phyloP scores from a whole-genome alignment of 345 rosid genomes.

The Punica granatum region DNA sequence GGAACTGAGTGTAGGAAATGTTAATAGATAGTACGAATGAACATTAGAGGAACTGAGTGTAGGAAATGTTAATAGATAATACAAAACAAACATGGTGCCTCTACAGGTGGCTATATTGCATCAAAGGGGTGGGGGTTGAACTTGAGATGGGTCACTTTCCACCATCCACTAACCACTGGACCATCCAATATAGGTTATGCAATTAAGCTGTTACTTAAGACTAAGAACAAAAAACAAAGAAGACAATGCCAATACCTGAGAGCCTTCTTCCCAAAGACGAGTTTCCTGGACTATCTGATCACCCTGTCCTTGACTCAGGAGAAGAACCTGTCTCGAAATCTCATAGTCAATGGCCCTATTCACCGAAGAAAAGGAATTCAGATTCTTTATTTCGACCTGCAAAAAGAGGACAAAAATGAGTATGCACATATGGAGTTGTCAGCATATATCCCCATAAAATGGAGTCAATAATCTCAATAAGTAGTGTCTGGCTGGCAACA shows the following conservation, averaged over 20 bases:
- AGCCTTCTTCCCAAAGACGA: slow-evolving; percentile 95
- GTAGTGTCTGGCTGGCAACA: too few species aligned
- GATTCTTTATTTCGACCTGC: slow-evolving; percentile 92
- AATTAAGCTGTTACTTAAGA: slow-evolving; percentile 5
- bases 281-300: slow-evolving; percentile 83
- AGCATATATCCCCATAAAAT: background rate
- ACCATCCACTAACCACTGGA: background rate
- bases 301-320: slow-evolving; percentile 55
- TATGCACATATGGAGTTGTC: background rate
- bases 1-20: slow-evolving; percentile 9
- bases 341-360: slow-evolving; percentile 89
- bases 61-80: slow-evolving; percentile 4
- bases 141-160: background rate
- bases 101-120: background rate
- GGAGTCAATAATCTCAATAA: background rate
- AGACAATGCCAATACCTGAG: slow-evolving; percentile 43
- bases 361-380: slow-evolving; percentile 83
- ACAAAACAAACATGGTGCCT: too few species aligned
- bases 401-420: slow-evolving; percentile 6
- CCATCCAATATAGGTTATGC: background rate
- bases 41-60: too few species aligned
- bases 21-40: background rate
- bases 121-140: background rate
- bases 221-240: background rate
- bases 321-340: slow-evolving; percentile 69